Evolutionary conservation across 1,139 yeast species (phyloP).

Genomic region (Candida pseudoviswanathii): DNA sequence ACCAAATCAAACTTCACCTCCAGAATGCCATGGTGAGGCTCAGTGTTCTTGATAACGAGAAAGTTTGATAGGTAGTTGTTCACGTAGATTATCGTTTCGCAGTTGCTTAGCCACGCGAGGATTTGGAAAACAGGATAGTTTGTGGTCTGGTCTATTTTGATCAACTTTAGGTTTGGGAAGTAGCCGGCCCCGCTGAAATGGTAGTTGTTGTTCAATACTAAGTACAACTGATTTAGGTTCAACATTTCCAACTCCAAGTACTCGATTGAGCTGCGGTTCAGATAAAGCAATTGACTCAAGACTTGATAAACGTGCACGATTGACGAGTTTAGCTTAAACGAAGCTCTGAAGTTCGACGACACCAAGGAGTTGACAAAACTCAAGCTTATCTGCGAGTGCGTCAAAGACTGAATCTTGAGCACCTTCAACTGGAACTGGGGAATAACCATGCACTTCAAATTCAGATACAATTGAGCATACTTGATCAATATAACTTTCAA

Average conservation of each 20-base stretch:
- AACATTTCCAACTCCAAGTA: constrained; percentile 12
- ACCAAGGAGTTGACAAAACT: background rate
- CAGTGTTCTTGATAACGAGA: background rate
- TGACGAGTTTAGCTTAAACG: constrained; percentile 1
- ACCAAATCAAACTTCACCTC: constrained; percentile 2
- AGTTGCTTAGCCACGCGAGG: constrained; percentile 8
- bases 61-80: constrained; percentile 8
- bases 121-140: constrained; percentile 6
- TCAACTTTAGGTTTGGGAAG: constrained; percentile 6
- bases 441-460: background rate
- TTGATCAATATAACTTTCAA: constrained; percentile 9
- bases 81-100: constrained; percentile 3
- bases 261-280: constrained; percentile 5
- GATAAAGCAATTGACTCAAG: constrained; percentile 1
- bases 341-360: background rate
- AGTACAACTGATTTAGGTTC: constrained; percentile 6
- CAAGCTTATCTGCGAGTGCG: constrained; percentile 2
- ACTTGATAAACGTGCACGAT: constrained; percentile 1
- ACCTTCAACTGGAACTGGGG: constrained; percentile 6
- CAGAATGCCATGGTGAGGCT: background rate
- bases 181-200: background rate
- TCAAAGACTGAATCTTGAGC: constrained; percentile 9
- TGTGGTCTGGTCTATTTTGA: constrained; percentile 14
- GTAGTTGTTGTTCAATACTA: background rate
- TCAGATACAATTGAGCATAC: background rate